These are phyloP conservation scores for Lactarius hengduanensis DNA, from an alignment of 768 basidiomycete genomes.

Conservation along the genomic window DNA sequence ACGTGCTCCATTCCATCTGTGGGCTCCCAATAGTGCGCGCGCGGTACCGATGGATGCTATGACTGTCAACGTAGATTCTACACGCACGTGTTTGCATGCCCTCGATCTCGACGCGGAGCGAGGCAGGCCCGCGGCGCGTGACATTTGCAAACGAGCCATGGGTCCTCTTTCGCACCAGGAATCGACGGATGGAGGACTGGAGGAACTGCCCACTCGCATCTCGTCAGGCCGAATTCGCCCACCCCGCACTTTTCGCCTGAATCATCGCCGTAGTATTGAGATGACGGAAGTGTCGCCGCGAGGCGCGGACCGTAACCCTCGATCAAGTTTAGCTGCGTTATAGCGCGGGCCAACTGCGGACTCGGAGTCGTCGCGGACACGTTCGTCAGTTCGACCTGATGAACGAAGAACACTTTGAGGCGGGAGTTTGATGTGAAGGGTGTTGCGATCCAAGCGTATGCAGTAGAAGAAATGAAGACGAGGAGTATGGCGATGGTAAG, in stretches of 20 bases:
- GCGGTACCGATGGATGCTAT: constrained; percentile 16
- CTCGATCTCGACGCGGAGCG: constrained; percentile 49
- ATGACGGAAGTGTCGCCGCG: constrained; percentile 54
- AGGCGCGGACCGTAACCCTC: constrained; percentile 42
- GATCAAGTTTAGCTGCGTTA: constrained; percentile 48
- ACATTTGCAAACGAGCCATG: constrained; percentile 49
- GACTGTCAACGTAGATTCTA: constrained; percentile 54
- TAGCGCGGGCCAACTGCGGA: constrained; percentile 35
- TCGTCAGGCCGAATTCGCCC: constrained; percentile 40
- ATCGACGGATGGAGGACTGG: constrained; percentile 42
- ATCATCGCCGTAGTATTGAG: constrained; percentile 37
- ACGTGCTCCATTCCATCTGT: constrained; percentile 11
- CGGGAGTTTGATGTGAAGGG: constrained; percentile 63
- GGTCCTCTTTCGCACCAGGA: constrained; percentile 28
- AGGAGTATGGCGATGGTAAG: constrained; percentile 40
- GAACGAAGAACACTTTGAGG: constrained; percentile 70
- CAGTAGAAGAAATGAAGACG: constrained; percentile 41
- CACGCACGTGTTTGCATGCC: constrained; percentile 67
- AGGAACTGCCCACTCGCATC: constrained; percentile 49
- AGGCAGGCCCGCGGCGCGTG: constrained; percentile 42
- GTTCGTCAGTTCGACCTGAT: constrained; percentile 48
- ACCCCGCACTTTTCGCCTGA: constrained; percentile 34
- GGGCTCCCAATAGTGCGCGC: constrained; percentile 12
- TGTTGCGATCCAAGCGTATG: constrained; percentile 47
- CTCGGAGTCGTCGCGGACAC: background rate